phyloP scores from a whole-genome alignment of 345 rosid species.

The Populus simonii region DNA sequence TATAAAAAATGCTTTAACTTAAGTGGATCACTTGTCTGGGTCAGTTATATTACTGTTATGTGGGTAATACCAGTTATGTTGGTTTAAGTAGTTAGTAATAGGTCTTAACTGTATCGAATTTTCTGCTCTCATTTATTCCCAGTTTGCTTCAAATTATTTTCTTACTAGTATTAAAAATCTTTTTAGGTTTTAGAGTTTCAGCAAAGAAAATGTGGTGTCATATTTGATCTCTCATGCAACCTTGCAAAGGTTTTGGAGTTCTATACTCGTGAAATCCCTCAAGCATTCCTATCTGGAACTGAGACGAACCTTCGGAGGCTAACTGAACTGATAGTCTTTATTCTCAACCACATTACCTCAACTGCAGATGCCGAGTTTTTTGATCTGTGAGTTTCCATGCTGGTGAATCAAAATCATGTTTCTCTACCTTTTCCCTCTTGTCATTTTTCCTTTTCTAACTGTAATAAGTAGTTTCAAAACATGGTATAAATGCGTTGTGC shows the following conservation, averaged over 20 bases:
- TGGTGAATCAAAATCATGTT: neutral
- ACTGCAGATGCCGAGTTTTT: conserved; percentile 85
- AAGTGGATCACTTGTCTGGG: neutral
- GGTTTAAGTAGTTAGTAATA: neutral
- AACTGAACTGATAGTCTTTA: conserved; percentile 75
- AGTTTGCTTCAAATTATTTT: neutral
- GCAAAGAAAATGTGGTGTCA: conserved; percentile 82
- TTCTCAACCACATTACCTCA: conserved; percentile 78
- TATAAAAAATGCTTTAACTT: neutral
- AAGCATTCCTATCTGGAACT: conserved; percentile 69
- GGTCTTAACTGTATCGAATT: neutral
- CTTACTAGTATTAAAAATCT: conserved; percentile 7
- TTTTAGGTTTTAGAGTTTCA: conserved; percentile 74
- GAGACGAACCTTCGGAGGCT: conserved; percentile 91
- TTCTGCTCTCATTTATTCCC: neutral
- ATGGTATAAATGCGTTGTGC: neutral
- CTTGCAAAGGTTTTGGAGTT: conserved; percentile 91
- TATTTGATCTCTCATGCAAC: conserved; percentile 92
- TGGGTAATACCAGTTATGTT: neutral
- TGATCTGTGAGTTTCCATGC: conserved; percentile 62
- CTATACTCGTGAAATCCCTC: conserved; percentile 79
- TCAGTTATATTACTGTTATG: neutral
- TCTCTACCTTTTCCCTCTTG: neutral
- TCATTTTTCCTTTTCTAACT: neutral
- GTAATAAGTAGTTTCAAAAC: neutral